Base-by-base conservation (phyloP, 2,329 filamentous ascomycete genomes). In the Albifimbria verrucaria region DNA sequence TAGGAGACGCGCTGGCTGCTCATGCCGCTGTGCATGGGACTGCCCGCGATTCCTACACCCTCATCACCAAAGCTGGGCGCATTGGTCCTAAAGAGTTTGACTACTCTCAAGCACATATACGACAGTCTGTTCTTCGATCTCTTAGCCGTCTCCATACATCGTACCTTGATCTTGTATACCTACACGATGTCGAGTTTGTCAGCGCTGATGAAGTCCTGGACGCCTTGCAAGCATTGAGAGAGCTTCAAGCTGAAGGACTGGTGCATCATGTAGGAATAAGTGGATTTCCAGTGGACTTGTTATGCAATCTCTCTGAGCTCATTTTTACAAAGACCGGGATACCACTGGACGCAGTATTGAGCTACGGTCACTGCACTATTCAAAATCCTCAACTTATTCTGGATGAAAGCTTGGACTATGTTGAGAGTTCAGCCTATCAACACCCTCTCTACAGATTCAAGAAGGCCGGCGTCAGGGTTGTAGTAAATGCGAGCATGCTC, bases 1-100 rank as follows among this genome's bases (percentile, higher is more conserved):
- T 52, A 20, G 50, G 50, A 39, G 43, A 32, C 20, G 50, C 50
- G 11, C 44, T 52, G 20, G 26, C 50, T 22, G 26, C 32, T 20
- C 43, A 26, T 43, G 43, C 17, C 9, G n/a, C 36, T 39, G 22
- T 22, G 18, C 23, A 32, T 22, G 26, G 44, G 17, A 47, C 23
- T 15, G 11, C 43, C 12, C 50, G 50, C 25, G 50, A 52, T 23
- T 44, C 44, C 20, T 47, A 47, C 28, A 26, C 48, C 4, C 50
- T 52, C 43, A 52, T 52, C 26, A 52, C 50, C n/a, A 52, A 52
- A 24, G 50, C 44, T 15, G 50, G 50, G 1, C 50, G 50, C 28
- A 48, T 52, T 39, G 43, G 21, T 21, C 25, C 26, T 18, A 48
- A 52, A 9, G 12, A 46, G 26, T 52, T 52, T 25, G 50, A 52